Base-by-base conservation (phyloP, 768 basidiomycete species). In the Leccinum incarnatum region DNA sequence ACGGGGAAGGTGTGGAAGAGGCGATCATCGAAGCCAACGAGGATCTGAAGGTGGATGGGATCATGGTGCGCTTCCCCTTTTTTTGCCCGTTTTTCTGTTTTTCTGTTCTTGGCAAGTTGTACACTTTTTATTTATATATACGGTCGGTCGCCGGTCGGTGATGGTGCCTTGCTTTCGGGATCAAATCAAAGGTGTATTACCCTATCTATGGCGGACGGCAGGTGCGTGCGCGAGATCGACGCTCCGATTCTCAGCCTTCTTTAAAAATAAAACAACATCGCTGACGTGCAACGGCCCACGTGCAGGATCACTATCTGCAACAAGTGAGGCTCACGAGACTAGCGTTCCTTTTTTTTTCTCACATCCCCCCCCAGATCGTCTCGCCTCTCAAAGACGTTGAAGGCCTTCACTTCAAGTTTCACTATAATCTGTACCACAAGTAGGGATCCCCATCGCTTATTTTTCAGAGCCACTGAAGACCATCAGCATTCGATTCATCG, bases 301-400 rank as follows among this genome's bases (percentile, higher is more conserved):
- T 9, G 0, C 9, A 98, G 88, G 97, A 98, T 70, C 93, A 96
- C 69, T 99, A 99, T 73, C 78, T 99, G 56, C 97, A 99, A 74
- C 96, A 98, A 78, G 90, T 87, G 64, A 60, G 75, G 14, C 30
- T 46, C 37, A 7, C 40, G 19, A 17, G 6, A 2, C 21, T n/a
- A 12, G 0, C 0, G 17, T 19, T 27, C 6, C 46, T 15, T 30
- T 21, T 34, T 29, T 21, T 23, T 25, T 25, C n/a, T 48, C n/a
- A 15, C 3, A 7, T 23, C 8, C 25, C 23, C 19, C 2, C 17
- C 3, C 55, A 92, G 90, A 85, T 98, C 56, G 95, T 99, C 7
- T 95, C 93, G 0, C 95, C 97, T 2, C 82, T 89, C 62, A 99
- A 99, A 76, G 97, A 99, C 65, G 97, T 99, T 60, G 97, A 99